Evolutionary conservation across 2,329 filamentous ascomycete genomes (phyloP).

Genomic region (Trichoderma koningiopsis): DNA sequence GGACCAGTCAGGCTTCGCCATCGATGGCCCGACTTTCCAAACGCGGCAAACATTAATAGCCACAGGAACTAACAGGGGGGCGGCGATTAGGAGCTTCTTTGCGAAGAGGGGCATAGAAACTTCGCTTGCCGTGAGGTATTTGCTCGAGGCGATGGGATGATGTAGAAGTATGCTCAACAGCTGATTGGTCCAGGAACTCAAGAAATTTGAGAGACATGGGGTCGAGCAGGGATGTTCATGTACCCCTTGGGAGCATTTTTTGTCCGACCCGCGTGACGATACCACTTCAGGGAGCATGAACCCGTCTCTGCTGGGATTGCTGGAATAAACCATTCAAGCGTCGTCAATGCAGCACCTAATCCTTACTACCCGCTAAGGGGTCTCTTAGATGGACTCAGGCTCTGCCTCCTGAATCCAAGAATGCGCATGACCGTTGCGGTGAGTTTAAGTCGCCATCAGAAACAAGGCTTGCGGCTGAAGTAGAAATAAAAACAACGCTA

Average conservation of each 20-base stretch:
- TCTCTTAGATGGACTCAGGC: background rate
- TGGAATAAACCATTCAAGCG: conserved; percentile 4
- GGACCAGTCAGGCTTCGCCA: conserved; percentile 17
- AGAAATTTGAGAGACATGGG: conserved; percentile 24
- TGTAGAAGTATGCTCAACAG: conserved; percentile 6
- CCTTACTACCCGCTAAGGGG: background rate
- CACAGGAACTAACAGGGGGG: conserved; percentile 13
- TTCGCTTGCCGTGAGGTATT: conserved; percentile 22
- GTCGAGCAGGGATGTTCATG: conserved; percentile 20
- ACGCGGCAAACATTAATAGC: conserved; percentile 15
- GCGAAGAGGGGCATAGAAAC: conserved; percentile 15
- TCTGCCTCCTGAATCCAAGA: conserved; percentile 12
- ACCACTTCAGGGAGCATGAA: conserved; percentile 9
- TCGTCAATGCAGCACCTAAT: background rate
- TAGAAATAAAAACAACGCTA: conserved; percentile 4
- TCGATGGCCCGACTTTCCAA: conserved; percentile 17
- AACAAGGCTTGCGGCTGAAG: conserved; percentile 22
- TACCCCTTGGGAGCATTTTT: conserved; percentile 14
- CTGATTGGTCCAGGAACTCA: conserved; percentile 14
- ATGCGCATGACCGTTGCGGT: background rate
- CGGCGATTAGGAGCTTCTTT: conserved; percentile 11
- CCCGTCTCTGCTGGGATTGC: background rate
- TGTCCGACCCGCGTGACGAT: conserved; percentile 13
- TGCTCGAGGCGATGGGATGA: conserved; percentile 9
- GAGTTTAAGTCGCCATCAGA: background rate